phyloP scores from a whole-genome alignment of 179 eudicot species.

The Actinidia chinensis region DNA sequence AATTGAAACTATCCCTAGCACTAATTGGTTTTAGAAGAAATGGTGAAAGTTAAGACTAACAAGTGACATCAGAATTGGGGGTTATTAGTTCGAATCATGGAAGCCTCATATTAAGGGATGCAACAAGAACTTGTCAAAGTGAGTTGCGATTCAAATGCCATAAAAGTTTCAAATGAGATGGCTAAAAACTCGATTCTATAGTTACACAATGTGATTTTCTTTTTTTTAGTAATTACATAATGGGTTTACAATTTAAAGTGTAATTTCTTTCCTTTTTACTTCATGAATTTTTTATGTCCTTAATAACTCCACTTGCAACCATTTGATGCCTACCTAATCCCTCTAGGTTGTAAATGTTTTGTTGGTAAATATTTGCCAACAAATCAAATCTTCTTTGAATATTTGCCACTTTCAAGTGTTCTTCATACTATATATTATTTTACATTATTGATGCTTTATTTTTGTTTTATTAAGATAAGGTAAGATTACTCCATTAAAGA shows the following conservation, averaged over 20 bases:
- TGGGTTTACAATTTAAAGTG: not conserved
- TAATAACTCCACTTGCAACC: not conserved
- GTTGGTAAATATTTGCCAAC: constrained; percentile 1
- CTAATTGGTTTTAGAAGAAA: too few relatives aligned
- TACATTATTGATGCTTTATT: not conserved
- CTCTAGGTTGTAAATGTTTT: constrained; percentile 1
- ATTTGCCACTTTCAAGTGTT: constrained; percentile 17
- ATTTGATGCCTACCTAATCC: not conserved
- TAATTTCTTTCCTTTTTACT: not conserved
- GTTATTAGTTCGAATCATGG: too few relatives aligned
- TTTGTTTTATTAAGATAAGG: not conserved
- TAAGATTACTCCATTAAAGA: not conserved
- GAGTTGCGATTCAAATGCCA: too few relatives aligned
- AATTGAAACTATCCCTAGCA: too few relatives aligned
- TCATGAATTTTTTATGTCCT: not conserved
- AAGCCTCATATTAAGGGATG: too few relatives aligned
- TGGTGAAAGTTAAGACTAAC: too few relatives aligned
- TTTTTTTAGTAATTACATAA: not conserved
- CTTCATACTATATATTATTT: not conserved
- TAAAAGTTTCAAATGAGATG: not conserved
- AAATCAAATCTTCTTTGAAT: constrained; percentile 18
- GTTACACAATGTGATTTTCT: not conserved
- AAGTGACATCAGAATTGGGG: too few relatives aligned
- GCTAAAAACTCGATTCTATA: not conserved
- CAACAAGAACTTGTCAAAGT: too few relatives aligned